A percentile compares a stretch with the other conserved stretches of the same genome.
Conservation (phyloP, 306 rosid genomes). For the Ochetophila trinervis region DNA sequence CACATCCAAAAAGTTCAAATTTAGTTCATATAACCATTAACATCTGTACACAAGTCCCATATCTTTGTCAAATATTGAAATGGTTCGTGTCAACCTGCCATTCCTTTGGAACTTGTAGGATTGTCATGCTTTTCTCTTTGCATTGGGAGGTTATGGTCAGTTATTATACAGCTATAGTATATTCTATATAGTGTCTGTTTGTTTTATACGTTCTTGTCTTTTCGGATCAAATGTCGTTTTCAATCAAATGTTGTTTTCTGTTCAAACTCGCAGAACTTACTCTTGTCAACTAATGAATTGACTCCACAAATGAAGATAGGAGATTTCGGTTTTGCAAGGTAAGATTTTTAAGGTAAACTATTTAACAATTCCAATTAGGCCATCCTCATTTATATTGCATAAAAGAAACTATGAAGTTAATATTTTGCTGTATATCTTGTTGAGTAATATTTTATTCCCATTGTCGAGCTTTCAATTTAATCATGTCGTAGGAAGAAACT, state of each 20-base stretch:
- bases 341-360: conserved; percentile 1
- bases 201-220: conserved; percentile 4
- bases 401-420: neutral
- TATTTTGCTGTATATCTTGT: neutral
- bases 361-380: neutral
- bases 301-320: conserved; percentile 78
- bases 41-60: neutral
- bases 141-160: neutral
- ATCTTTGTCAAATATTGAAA: conserved; percentile 4
- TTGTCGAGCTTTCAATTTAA: neutral
- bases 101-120: conserved; percentile 6
- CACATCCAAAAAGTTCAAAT: neutral
- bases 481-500: neutral
- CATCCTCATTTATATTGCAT: neutral
- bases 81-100: neutral
- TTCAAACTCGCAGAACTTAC: conserved; percentile 72
- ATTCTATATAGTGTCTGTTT: conserved; percentile 9
- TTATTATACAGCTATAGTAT: neutral
- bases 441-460: neutral
- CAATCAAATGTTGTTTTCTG: conserved; percentile 10
- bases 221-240: neutral
- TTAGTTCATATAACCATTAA: neutral
- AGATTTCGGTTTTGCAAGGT: conserved; percentile 99
- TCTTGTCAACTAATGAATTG: conserved; percentile 48
- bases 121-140: neutral